Evolutionary conservation across 1,284 basidiomycete genomes (phyloP).

Genomic region (Microbotryum scabiosae): DNA sequence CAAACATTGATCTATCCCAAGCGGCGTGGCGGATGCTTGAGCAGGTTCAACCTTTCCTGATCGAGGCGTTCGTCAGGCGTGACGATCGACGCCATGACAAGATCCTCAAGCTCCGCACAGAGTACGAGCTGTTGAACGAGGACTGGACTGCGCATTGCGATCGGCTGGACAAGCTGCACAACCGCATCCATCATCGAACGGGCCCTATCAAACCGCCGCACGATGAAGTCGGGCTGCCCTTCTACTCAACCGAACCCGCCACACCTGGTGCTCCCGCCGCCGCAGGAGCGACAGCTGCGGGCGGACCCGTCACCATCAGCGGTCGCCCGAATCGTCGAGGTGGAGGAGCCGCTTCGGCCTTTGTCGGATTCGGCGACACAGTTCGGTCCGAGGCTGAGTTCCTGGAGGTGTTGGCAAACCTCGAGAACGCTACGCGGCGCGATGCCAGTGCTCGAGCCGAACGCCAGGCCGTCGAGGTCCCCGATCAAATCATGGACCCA

Average conservation of each 20-base stretch:
- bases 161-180: slow-evolving; percentile 29
- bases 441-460: slow-evolving; percentile 81
- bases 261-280: slow-evolving; percentile 25
- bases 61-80: slow-evolving; percentile 17
- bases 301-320: slow-evolving; percentile 12
- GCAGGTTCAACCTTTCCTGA: slow-evolving; percentile 18
- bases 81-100: slow-evolving; percentile 27
- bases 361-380: slow-evolving; percentile 56
- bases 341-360: slow-evolving; percentile 8
- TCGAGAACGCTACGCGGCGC: slow-evolving; percentile 83
- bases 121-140: slow-evolving; percentile 28
- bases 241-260: slow-evolving; percentile 23
- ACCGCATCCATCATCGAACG: slow-evolving; percentile 19
- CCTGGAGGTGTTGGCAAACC: slow-evolving; percentile 87
- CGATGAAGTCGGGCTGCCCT: slow-evolving; percentile 28
- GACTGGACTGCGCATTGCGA: slow-evolving; percentile 32
- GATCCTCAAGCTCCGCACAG: slow-evolving; percentile 22
- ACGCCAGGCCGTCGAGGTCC: slow-evolving; percentile 79
- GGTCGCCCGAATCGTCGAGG: slow-evolving; percentile 30
- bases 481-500: slow-evolving; percentile 74
- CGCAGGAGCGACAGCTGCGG: slow-evolving; percentile 25
- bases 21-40: slow-evolving; percentile 14
- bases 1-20: background rate
- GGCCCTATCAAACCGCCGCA: slow-evolving; percentile 8
- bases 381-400: slow-evolving; percentile 93